Conservation (phyloP, 257 asterid genomes). For the Solanum habrochaites region DNA sequence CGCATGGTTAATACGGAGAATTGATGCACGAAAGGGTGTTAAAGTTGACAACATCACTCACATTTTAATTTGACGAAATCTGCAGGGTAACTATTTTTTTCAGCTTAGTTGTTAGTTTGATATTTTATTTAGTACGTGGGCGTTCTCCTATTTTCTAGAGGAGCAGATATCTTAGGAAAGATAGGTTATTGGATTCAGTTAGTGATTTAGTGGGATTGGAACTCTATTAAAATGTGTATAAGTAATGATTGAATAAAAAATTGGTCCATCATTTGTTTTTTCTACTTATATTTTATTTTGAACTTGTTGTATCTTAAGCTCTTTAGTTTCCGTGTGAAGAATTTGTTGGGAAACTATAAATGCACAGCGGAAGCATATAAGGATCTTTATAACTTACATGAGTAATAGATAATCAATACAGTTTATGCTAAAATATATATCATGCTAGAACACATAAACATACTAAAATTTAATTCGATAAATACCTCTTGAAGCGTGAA, state of each 20-base stretch:
- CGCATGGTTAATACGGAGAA: not conserved
- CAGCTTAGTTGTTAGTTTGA: not conserved
- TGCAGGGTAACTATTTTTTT: too few relatives aligned
- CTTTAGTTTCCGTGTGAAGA: not conserved
- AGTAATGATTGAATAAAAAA: not conserved
- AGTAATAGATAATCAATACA: too few relatives aligned
- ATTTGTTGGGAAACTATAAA: too few relatives aligned
- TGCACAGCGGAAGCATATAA: too few relatives aligned
- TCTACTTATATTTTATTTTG: too few relatives aligned
- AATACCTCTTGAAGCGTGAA: too few relatives aligned
- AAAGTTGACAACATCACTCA: not conserved
- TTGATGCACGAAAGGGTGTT: too few relatives aligned
- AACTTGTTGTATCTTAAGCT: not conserved
- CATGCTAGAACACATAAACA: too few relatives aligned
- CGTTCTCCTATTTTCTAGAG: not conserved
- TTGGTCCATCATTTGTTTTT: not conserved
- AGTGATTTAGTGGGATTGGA: not conserved
- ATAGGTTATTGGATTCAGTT: not conserved
- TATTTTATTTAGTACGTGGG: not conserved
- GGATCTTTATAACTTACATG: too few relatives aligned
- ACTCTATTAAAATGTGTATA: not conserved
- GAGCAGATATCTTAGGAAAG: not conserved
- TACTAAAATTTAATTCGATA: too few relatives aligned
- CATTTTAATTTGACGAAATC: not conserved
- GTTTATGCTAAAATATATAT: too few relatives aligned